Percentiles rank a stretch among this genome's conserved stretches.
These are phyloP conservation scores for Syzygium jambos DNA, from an alignment of 345 rosid species.

Conservation along the genomic window DNA sequence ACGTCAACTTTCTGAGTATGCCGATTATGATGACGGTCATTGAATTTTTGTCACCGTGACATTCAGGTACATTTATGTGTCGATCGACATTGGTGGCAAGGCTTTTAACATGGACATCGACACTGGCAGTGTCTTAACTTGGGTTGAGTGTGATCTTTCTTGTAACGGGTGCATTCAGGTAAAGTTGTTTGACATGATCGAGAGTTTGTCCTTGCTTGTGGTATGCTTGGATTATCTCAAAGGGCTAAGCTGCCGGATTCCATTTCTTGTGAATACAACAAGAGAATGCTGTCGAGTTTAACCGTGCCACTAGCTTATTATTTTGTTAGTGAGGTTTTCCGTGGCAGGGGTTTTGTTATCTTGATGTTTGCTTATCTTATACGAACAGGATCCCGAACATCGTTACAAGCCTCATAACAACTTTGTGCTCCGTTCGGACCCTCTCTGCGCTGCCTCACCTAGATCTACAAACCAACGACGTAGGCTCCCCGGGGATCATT, in stretches of 20 bases:
- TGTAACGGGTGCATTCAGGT: slow-evolving; percentile 79
- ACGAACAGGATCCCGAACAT: slow-evolving; percentile 37
- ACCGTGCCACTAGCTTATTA: no score
- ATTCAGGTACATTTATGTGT: slow-evolving; percentile 60
- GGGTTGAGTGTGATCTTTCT: slow-evolving; percentile 92
- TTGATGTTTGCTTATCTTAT: neutral
- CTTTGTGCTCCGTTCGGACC: slow-evolving; percentile 35
- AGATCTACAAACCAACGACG: slow-evolving; percentile 21
- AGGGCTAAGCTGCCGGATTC: no score
- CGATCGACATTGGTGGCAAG: slow-evolving; percentile 55
- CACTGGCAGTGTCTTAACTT: slow-evolving; percentile 81
- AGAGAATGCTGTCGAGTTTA: no score
- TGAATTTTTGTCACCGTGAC: neutral
- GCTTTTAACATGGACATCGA: slow-evolving; percentile 70
- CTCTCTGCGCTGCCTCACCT: slow-evolving; percentile 36
- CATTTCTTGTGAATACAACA: no score
- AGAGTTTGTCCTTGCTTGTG: no score
- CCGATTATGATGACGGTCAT: neutral
- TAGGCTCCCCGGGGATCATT: slow-evolving; percentile 41
- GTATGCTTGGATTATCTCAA: no score
- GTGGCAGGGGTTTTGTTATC: neutral
- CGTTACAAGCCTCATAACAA: slow-evolving; percentile 66
- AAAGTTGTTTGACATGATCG: neutral
- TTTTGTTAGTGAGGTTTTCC: neutral
- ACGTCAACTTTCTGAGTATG: neutral